Conservation (phyloP, 2,329 filamentous ascomycete genomes). For the Cladosporium sp. region DNA sequence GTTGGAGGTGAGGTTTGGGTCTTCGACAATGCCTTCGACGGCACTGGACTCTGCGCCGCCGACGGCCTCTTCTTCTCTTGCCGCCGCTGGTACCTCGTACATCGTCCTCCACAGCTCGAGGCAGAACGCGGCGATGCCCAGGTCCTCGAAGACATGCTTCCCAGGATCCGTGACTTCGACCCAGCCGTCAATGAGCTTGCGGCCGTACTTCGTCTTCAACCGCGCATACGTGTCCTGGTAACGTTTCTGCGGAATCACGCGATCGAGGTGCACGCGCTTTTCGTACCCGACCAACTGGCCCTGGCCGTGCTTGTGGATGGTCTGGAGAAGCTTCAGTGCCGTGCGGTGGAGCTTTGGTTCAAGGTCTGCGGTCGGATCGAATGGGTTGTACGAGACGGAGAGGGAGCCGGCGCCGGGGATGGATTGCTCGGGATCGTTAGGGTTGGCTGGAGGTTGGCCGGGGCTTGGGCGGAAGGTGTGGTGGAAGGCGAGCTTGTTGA, state of each 20-base stretch:
- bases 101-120: conserved; percentile 86
- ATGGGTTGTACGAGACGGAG: conserved; percentile 49
- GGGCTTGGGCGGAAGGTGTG: conserved; percentile 52
- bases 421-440: conserved; percentile 6
- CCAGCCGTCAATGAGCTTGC: conserved; percentile 66
- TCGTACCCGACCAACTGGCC: conserved; percentile 61
- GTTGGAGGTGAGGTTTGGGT: not conserved
- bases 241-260: conserved; percentile 65
- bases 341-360: conserved; percentile 51
- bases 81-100: conserved; percentile 46
- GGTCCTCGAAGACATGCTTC: conserved; percentile 94
- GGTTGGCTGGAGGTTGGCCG: not conserved
- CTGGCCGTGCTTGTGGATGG: conserved; percentile 67
- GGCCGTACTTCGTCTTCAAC: conserved; percentile 75
- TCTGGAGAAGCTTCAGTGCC: conserved; percentile 60
- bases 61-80: not conserved
- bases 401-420: conserved; percentile 35
- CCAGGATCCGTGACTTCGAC: conserved; percentile 77
- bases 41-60: not conserved
- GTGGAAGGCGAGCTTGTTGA: conserved; percentile 67
- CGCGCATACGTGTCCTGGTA: conserved; percentile 77
- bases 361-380: conserved; percentile 16
- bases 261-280: conserved; percentile 79
- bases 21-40: not conserved
- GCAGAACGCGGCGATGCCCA: conserved; percentile 84